These are phyloP conservation scores for Microbotryomycetes sp. DNA, from an alignment of 1,284 basidiomycete species.

Conservation along the genomic window DNA sequence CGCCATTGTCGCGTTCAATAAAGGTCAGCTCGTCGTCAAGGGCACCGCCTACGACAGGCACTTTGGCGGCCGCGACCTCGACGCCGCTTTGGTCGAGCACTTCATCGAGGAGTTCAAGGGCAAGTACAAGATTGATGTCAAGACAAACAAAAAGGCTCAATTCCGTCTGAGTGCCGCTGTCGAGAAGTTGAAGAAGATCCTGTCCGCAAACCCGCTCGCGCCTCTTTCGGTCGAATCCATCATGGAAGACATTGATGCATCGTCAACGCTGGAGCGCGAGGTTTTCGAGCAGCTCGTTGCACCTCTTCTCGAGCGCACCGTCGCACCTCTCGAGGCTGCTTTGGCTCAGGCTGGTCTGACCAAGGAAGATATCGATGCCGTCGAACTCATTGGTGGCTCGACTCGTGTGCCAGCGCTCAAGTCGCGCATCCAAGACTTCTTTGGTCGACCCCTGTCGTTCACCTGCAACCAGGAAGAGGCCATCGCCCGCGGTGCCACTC, in stretches of 20 bases:
- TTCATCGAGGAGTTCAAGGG: slow-evolving; percentile 81
- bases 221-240: slow-evolving; percentile 85
- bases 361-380: slow-evolving; percentile 55
- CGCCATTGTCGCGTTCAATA: slow-evolving; percentile 79
- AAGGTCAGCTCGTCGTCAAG: slow-evolving; percentile 80
- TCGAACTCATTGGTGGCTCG: slow-evolving; percentile 62
- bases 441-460: slow-evolving; percentile 66
- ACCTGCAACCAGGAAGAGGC: slow-evolving; percentile 96
- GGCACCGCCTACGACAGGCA: slow-evolving; percentile 78
- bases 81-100: slow-evolving; percentile 75
- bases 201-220: slow-evolving; percentile 75
- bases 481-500: slow-evolving; percentile 83
- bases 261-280: slow-evolving; percentile 54
- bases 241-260: slow-evolving; percentile 77
- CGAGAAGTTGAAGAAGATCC: slow-evolving; percentile 63
- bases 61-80: slow-evolving; percentile 88
- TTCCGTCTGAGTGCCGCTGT: slow-evolving; percentile 80
- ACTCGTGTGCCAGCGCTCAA: slow-evolving; percentile 64
- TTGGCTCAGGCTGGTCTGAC: slow-evolving; percentile 54
- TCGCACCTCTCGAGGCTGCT: slow-evolving; percentile 52
- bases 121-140: slow-evolving; percentile 92
- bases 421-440: slow-evolving; percentile 56
- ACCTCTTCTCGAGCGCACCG: slow-evolving; percentile 52
- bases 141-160: slow-evolving; percentile 76
- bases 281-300: slow-evolving; percentile 55